Evolutionary conservation across 352 stramenopile species (phyloP).

Genomic region (Pythium utonaiense): DNA sequence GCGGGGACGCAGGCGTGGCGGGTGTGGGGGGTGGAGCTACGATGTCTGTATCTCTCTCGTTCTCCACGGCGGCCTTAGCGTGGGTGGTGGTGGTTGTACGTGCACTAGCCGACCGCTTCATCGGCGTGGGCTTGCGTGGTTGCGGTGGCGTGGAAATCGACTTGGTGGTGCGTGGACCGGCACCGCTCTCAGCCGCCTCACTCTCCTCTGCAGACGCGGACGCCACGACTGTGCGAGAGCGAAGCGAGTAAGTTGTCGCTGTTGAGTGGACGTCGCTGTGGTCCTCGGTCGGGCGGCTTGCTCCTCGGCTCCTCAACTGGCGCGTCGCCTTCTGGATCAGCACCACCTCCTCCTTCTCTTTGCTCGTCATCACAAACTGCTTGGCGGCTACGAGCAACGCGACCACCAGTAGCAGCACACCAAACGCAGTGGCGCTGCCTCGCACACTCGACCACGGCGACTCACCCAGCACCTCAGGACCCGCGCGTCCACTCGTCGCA

Average conservation of each 20-base stretch:
- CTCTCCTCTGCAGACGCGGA: neutral
- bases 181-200: too few species aligned
- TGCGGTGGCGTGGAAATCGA: neutral
- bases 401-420: neutral
- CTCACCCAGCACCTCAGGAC: neutral
- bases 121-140: neutral
- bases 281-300: neutral
- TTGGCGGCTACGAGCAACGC: slow-evolving; percentile 6
- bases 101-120: neutral
- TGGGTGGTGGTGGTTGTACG: neutral
- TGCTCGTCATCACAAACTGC: slow-evolving; percentile 14
- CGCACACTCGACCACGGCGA: neutral
- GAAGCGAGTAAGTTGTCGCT: neutral
- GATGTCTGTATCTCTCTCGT: neutral
- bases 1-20: neutral
- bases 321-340: neutral
- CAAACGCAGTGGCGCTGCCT: neutral
- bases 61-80: neutral
- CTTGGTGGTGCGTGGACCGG: too few species aligned
- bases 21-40: neutral
- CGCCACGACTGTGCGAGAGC: neutral
- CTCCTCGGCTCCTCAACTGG: neutral
- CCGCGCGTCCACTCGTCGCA: neutral
- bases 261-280: neutral
- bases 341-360: slow-evolving; percentile 1